Conservation (phyloP, 106 monocot species). For the Apostasia shenzhenica region DNA sequence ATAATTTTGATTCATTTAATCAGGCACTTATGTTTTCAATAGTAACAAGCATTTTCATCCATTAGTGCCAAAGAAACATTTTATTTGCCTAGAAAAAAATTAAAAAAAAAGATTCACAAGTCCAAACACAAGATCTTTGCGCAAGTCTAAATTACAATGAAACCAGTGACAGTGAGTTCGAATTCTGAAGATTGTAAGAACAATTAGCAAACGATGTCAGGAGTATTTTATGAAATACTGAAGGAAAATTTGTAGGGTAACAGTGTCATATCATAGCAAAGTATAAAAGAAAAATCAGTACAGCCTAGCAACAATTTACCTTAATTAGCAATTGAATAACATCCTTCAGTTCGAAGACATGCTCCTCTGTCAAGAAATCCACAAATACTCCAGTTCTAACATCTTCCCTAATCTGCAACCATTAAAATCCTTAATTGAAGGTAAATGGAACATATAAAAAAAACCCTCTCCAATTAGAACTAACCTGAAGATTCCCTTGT, state of each 20-base stretch:
- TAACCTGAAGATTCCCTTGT: slow-evolving; percentile 88
- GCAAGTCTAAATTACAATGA: too few species aligned
- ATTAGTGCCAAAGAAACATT: too few species aligned
- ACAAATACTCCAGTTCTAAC: slow-evolving; percentile 87
- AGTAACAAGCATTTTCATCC: too few species aligned
- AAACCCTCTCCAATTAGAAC: background rate
- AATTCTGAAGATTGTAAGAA: too few species aligned
- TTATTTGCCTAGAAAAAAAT: too few species aligned
- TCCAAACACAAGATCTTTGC: too few species aligned
- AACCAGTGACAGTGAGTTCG: too few species aligned
- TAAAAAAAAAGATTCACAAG: too few species aligned
- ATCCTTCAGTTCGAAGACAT: slow-evolving; percentile 68
- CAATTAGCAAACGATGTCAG: background rate
- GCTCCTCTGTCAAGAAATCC: slow-evolving; percentile 77
- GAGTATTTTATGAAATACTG: background rate
- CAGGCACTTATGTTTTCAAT: too few species aligned
- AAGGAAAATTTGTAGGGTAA: background rate
- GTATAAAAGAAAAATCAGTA: background rate
- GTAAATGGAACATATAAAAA: background rate
- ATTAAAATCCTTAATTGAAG: slow-evolving; percentile 4
- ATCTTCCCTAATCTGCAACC: slow-evolving; percentile 89
- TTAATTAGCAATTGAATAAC: slow-evolving; percentile 68
- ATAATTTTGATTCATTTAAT: too few species aligned
- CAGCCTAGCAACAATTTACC: slow-evolving; percentile 29
- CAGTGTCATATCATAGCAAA: background rate